Conservation (phyloP, 2,329 filamentous ascomycete species). For the Aspergillus thermomutatus region DNA sequence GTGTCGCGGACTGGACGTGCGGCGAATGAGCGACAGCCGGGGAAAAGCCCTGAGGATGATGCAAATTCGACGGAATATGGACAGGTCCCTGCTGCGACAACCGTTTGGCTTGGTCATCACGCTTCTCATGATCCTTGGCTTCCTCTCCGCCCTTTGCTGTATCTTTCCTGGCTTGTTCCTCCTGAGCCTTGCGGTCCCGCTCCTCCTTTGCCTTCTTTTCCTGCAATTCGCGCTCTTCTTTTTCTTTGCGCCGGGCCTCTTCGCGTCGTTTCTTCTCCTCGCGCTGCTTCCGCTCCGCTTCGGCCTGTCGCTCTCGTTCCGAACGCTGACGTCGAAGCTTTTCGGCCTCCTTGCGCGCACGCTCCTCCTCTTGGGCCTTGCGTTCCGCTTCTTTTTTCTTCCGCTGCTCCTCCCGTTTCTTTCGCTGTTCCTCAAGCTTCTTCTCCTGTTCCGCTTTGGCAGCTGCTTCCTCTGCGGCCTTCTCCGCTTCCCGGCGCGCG, state of each 20-base stretch:
- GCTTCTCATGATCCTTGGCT: slow-evolving; percentile 41
- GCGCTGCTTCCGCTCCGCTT: slow-evolving; percentile 77
- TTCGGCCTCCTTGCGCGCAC: slow-evolving; percentile 78
- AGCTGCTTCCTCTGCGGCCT: slow-evolving; percentile 79
- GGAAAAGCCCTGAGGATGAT: slow-evolving; percentile 48
- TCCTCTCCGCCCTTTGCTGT: slow-evolving; percentile 44
- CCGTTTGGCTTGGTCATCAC: slow-evolving; percentile 46
- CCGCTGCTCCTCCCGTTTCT: slow-evolving; percentile 83
- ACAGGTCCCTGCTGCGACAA: slow-evolving; percentile 58
- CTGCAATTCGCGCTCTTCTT: slow-evolving; percentile 56
- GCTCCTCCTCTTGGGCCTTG: slow-evolving; percentile 87
- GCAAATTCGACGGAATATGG: slow-evolving; percentile 52
- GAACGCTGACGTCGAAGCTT: slow-evolving; percentile 75
- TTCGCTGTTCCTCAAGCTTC: slow-evolving; percentile 74
- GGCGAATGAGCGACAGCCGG: slow-evolving; percentile 65
- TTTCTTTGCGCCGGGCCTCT: slow-evolving; percentile 72
- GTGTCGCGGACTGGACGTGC: slow-evolving; percentile 73
- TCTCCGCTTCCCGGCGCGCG: slow-evolving; percentile 81
- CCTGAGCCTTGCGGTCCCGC: slow-evolving; percentile 54
- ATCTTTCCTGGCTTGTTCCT: slow-evolving; percentile 53
- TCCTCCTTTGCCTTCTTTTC: slow-evolving; percentile 66
- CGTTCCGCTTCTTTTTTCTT: slow-evolving; percentile 88
- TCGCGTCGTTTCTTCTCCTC: slow-evolving; percentile 78
- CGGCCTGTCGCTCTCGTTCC: slow-evolving; percentile 79
- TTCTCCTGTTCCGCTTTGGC: slow-evolving; percentile 72